A percentile compares a stretch with the other conserved stretches of the same genome.
Conservation (phyloP, 371 early-diverging fungal species). For the Lichtheimia ornata region DNA sequence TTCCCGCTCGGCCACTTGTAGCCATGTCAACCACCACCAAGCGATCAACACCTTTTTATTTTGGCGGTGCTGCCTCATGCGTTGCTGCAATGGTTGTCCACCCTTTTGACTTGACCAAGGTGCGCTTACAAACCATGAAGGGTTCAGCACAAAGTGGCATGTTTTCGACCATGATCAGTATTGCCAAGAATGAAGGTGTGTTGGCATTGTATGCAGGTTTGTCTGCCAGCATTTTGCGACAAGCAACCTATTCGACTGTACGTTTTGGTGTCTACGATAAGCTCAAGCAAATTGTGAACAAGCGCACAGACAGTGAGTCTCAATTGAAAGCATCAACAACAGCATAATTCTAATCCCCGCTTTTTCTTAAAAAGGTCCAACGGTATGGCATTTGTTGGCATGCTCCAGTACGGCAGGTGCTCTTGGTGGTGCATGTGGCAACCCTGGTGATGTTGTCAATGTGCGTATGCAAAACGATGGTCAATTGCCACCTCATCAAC, state of each 20-base stretch:
- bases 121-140: slow-evolving; percentile 63
- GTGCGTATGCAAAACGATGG: slow-evolving; percentile 77
- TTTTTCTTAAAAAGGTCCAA: slow-evolving; percentile 22
- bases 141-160: slow-evolving; percentile 30
- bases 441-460: slow-evolving; percentile 76
- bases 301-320: slow-evolving; percentile 4
- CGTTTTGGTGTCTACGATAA: slow-evolving; percentile 71
- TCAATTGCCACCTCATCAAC: slow-evolving; percentile 53
- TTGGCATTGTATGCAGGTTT: slow-evolving; percentile 60
- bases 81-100: slow-evolving; percentile 65
- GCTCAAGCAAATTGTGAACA: slow-evolving; percentile 31
- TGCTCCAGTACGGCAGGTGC: slow-evolving; percentile 63
- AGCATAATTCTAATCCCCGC: too few species aligned
- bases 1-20: not conserved
- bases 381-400: slow-evolving; percentile 50
- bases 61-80: slow-evolving; percentile 61
- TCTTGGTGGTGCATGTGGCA: slow-evolving; percentile 68
- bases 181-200: slow-evolving; percentile 39
- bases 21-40: slow-evolving; percentile 7
- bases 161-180: slow-evolving; percentile 40
- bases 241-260: slow-evolving; percentile 70
- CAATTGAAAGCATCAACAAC: too few species aligned
- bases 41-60: slow-evolving; percentile 50
- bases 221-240: slow-evolving; percentile 65
- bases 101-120: slow-evolving; percentile 73